Evolutionary conservation across 805 yeast genomes (phyloP).

Genomic region (Priceomyces melissophilus): DNA sequence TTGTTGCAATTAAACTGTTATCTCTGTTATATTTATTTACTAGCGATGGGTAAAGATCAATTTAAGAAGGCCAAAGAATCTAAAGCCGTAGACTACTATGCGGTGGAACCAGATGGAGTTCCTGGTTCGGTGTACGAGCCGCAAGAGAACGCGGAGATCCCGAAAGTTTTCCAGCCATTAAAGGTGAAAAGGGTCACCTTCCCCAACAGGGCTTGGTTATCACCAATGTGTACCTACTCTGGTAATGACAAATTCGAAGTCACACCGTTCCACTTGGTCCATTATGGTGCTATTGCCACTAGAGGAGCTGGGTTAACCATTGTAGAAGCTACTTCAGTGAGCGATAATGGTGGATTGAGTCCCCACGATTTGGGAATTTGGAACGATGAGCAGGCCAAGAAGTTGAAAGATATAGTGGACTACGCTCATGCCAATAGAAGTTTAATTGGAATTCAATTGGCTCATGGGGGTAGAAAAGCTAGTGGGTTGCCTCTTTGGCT

Average conservation of each 20-base stretch:
- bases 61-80: conserved; percentile 2
- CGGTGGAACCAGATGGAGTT: conserved; percentile 27
- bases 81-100: conserved; percentile 17
- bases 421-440: conserved; percentile 44
- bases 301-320: conserved; percentile 50
- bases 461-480: conserved; percentile 54
- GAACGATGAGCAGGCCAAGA: conserved; percentile 46
- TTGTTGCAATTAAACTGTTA: too few species aligned
- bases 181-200: conserved; percentile 37
- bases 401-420: conserved; percentile 39
- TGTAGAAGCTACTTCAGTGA: conserved; percentile 44
- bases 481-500: conserved; percentile 27
- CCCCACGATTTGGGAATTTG: conserved; percentile 50
- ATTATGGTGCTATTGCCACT: conserved; percentile 45
- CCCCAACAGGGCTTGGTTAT: conserved; percentile 51
- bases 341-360: conserved; percentile 39
- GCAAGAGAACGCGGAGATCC: conserved; percentile 18
- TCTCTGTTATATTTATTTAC: too few species aligned
- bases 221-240: conserved; percentile 57
- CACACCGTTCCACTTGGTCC: conserved; percentile 46
- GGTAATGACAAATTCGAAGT: conserved; percentile 35
- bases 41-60: too few species aligned
- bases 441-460: conserved; percentile 50
- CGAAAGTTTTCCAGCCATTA: conserved; percentile 43
- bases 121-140: conserved; percentile 30